phyloP scores from a whole-genome alignment of 192 early-diverging fungal species.

The Podochytrium sp. region DNA sequence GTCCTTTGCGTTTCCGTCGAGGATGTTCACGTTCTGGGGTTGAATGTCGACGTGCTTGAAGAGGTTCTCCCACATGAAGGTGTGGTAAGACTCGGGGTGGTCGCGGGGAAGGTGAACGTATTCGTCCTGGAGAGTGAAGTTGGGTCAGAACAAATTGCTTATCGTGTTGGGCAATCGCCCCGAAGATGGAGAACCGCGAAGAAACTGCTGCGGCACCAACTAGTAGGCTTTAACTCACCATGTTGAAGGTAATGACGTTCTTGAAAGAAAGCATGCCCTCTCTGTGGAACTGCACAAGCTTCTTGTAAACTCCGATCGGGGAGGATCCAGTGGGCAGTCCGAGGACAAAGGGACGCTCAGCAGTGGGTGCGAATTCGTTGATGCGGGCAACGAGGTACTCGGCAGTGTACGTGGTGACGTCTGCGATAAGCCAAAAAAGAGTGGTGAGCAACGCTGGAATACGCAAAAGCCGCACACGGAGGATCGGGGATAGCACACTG shows the following conservation, averaged over 20 bases:
- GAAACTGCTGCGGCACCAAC: no score
- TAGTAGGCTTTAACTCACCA: no score
- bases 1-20: slow-evolving; percentile 83
- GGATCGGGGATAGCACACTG: no score
- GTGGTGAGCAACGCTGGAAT: no score
- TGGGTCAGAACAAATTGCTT: no score
- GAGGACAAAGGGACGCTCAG: slow-evolving; percentile 79
- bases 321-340: slow-evolving; percentile 89
- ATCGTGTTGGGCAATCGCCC: no score
- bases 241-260: slow-evolving; percentile 88
- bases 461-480: no score
- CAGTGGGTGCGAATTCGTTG: slow-evolving; percentile 73
- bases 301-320: slow-evolving; percentile 79
- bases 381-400: slow-evolving; percentile 83
- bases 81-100: slow-evolving; percentile 88
- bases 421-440: not conserved
- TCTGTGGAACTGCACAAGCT: slow-evolving; percentile 71
- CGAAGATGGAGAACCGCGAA: no score
- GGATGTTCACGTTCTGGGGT: slow-evolving; percentile 81
- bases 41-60: slow-evolving; percentile 87
- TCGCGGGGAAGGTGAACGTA: slow-evolving; percentile 82
- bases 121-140: no score
- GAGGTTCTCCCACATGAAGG: slow-evolving; percentile 90
- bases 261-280: slow-evolving; percentile 74
- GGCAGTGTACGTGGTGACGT: slow-evolving; percentile 45